Conservation (phyloP, 306 rosid species). For the Purshia tridentata region DNA sequence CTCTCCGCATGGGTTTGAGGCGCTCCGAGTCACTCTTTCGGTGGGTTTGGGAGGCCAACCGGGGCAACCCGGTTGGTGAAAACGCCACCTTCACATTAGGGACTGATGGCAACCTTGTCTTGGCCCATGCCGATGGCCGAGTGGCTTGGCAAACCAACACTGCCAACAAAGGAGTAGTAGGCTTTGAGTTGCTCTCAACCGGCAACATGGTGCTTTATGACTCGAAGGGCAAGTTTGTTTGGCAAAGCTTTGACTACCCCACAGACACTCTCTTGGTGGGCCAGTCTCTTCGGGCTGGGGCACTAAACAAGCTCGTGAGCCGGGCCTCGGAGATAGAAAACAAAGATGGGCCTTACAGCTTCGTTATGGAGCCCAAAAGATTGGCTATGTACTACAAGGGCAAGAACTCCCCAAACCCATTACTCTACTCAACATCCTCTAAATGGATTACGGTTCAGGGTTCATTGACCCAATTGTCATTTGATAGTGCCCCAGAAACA, state of each 20-base stretch:
- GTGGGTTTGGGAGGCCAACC: conserved; percentile 87
- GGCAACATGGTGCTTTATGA: conserved; percentile 67
- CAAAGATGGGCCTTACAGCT: conserved; percentile 54
- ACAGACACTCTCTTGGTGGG: conserved; percentile 70
- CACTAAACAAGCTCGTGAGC: conserved; percentile 49
- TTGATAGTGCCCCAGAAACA: conserved; percentile 26
- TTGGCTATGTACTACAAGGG: conserved; percentile 57
- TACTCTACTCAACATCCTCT: conserved; percentile 43
- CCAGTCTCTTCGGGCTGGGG: conserved; percentile 44
- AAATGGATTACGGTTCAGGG: conserved; percentile 24
- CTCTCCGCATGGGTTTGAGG: conserved; percentile 51
- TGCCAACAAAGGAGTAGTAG: conserved; percentile 59
- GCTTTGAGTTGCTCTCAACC: conserved; percentile 46
- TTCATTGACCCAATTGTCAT: conserved; percentile 32
- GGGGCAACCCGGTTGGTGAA: conserved; percentile 63
- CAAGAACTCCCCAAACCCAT: conserved; percentile 45
- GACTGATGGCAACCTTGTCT: conserved; percentile 55
- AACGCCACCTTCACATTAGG: conserved; percentile 59
- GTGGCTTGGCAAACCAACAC: conserved; percentile 74
- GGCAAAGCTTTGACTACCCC: conserved; percentile 79
- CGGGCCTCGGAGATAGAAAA: conserved; percentile 56
- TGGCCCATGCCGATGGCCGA: conserved; percentile 56
- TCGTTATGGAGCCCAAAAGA: conserved; percentile 56
- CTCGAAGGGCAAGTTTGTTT: conserved; percentile 51
- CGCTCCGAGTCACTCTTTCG: conserved; percentile 50